Base-by-base conservation (phyloP, 768 basidiomycete species). In the Lyophyllum shimeji region DNA sequence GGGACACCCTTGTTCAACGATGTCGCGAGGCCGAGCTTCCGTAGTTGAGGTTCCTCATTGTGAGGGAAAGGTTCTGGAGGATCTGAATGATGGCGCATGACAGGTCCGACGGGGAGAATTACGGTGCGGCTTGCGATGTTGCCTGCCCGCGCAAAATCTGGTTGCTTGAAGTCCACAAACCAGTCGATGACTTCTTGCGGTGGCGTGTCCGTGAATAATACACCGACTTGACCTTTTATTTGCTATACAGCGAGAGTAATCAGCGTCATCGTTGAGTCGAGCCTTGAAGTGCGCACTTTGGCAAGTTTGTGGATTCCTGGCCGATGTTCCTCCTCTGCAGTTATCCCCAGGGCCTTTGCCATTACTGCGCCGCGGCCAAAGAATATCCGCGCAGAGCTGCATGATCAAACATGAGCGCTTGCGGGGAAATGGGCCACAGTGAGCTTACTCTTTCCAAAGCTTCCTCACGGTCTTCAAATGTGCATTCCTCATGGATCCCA, bases 1-100 rank as follows among this genome's bases (percentile, higher is more conserved):
- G 96, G 95, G 0, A 97, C 90, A 52, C 97, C 97, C 64, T 82
- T 84, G 55, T 88, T 83, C 80, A 99, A 82, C 27, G 78, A 82
- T 17, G 95, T 98, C 49, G 84, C 77, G 29, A 99, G 74, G 7
- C 97, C 97, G 33, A 98, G 82, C 70, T 91, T 92, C 53, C 97
- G 86, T 50, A 99, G 79, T 68, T 98, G 96, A 20, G 95, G 95
- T 59, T 99, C 97, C 76, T 98, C 94, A 64, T 94, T 95, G 71
- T 98, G 95, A 34, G 97, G 94, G 71, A 98, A 95, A 2, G 93
- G 89, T 62, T 95, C 88, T 37, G 89, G 83, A 0, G 89, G 90
- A 59, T 90, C 87, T 2, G 89, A 87, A 67, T 89, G 80, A 42
- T 80, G 81, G 59, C 84, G 82, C 86, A 95, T 82, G 52, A 98